Conservation (phyloP, 2,329 filamentous ascomycete genomes). For the Periglandula ipomoeae region DNA sequence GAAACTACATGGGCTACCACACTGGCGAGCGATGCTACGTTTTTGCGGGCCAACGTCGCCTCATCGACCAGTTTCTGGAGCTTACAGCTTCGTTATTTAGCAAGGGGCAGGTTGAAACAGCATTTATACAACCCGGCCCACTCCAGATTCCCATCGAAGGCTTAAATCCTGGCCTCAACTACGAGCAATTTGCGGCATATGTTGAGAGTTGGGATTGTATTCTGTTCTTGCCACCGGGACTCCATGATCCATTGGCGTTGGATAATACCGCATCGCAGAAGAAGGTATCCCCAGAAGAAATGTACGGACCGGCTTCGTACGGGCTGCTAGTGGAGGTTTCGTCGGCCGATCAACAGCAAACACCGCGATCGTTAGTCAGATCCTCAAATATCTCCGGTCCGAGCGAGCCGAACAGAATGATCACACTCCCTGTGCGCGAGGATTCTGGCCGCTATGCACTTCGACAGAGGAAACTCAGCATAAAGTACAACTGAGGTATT, state of each 20-base stretch:
- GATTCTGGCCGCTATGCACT: background rate
- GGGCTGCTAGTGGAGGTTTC: background rate
- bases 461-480: background rate
- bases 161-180: background rate
- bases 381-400: too few species aligned
- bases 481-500: background rate
- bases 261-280: background rate
- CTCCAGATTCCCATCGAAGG: background rate
- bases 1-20: conserved; percentile 9
- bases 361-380: background rate
- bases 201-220: conserved; percentile 1
- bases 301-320: background rate
- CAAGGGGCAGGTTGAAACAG: background rate
- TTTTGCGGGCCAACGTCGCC: conserved; percentile 10
- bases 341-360: background rate
- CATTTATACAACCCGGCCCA: background rate
- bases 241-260: background rate
- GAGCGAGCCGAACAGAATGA: background rate
- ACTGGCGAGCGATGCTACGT: conserved; percentile 2
- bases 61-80: conserved; percentile 5
- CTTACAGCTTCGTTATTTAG: background rate
- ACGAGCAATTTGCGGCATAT: conserved; percentile 3
- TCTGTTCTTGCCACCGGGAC: background rate
- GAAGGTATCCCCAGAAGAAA: background rate
- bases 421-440: too few species aligned